phyloP scores from a whole-genome alignment of 2,329 filamentous ascomycete genomes.

The Colletotrichum liaoningense region DNA sequence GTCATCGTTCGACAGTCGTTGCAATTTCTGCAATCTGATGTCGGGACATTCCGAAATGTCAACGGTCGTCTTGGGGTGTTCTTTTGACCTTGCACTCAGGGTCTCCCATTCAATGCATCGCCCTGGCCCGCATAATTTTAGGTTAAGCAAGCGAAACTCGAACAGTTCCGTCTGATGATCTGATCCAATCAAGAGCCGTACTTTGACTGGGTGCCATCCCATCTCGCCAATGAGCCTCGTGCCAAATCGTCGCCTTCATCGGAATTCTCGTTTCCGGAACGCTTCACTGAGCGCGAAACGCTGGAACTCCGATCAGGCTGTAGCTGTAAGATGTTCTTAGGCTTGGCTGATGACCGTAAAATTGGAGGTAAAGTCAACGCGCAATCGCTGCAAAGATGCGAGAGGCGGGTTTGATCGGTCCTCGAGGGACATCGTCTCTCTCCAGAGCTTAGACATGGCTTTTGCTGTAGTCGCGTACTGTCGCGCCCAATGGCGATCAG shows the following conservation, averaged over 20 bases:
- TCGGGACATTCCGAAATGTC: slow-evolving; percentile 1
- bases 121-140: slow-evolving; percentile 10
- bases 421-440: background rate
- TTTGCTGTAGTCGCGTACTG: background rate
- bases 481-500: background rate
- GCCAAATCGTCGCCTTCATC: background rate
- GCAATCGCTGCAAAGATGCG: background rate
- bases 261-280: slow-evolving; percentile 18
- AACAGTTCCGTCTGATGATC: slow-evolving; percentile 18
- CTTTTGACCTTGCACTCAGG: background rate
- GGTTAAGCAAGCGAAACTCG: slow-evolving; percentile 17
- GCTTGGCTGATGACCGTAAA: background rate
- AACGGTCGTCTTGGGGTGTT: background rate
- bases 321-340: background rate
- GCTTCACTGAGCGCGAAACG: background rate
- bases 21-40: slow-evolving; percentile 3
- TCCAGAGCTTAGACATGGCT: background rate
- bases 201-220: slow-evolving; percentile 21
- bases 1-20: slow-evolving; percentile 12
- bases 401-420: background rate
- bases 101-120: slow-evolving; percentile 17
- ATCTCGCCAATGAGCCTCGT: background rate
- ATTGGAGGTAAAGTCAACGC: background rate
- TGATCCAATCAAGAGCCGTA: slow-evolving; percentile 7
- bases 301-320: background rate